Base-by-base conservation (phyloP, 1,139 yeast species). In the Wickerhamiella pararugosa region DNA sequence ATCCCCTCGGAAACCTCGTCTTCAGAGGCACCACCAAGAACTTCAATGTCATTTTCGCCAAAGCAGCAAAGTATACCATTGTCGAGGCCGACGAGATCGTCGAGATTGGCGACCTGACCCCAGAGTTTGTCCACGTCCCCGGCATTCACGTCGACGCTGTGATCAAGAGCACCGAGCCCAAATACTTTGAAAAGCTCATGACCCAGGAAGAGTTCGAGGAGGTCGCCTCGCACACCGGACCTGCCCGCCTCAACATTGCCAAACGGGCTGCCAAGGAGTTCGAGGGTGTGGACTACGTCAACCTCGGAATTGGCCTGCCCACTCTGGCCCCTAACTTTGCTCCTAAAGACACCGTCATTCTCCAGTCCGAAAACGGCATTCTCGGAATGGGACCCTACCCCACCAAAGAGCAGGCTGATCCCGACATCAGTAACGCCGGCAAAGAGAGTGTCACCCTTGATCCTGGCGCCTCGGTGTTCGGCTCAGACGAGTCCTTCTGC, bases 71-170 rank as follows among this genome's bases (percentile, higher is more conserved):
- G 42, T 49, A 64, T 36, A 68, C 73, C 8, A 61, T 70, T 44
- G 74, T 69, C 5, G 75, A 70, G 56, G 75, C 74, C 27, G 74
- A 70, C 49, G 57, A 69, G 46, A 68, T 70, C 43, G 74, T 70
- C 27, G 64, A 67, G 47, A 63, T 66, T 4, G 75, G 75, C 15
- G 68, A 63, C 34, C 64, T 70, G 35, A 48, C 53, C 9, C 67
- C 74, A 1, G 69, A 67, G 45, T 66, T 66, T 46, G 67, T 70
- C 29, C 74, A 70, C 46, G 58, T 70, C 28, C 73, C 72, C 5
- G 67, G 68, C 2, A 60, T 69, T 41, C 67, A 67, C 47, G 73
- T 70, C 37, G 53, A 60, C 47, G 53, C 59, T 39, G 57, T 70
- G 31, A 56, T 70, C 27, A 65, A 66, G 48, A 62, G 69, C 9